These are phyloP conservation scores for Vinca major DNA, from an alignment of 305 asterid species.

Conservation along the genomic window DNA sequence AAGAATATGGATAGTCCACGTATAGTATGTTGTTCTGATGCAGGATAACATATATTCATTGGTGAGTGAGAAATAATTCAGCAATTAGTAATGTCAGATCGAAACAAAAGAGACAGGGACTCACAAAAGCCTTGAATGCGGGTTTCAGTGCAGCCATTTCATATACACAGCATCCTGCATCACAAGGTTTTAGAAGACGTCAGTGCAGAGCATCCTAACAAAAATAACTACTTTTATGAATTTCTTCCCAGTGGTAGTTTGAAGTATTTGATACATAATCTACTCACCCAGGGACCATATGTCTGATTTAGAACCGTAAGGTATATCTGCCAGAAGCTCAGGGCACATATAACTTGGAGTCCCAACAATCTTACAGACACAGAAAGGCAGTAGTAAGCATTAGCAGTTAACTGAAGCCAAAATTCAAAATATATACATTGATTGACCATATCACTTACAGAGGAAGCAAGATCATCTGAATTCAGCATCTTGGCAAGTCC, in stretches of 20 bases:
- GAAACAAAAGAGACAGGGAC: conserved; percentile 15
- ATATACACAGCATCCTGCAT: conserved; percentile 85
- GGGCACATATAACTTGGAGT: conserved; percentile 99
- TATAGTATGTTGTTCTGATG: not conserved
- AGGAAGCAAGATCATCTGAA: conserved; percentile 84
- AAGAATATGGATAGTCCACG: not conserved
- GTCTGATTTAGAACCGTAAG: conserved; percentile 98
- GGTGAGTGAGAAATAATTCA: not conserved
- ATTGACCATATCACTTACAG: conserved; percentile 40
- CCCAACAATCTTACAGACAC: conserved; percentile 67
- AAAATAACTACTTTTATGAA: not conserved
- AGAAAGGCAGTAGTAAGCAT: conserved; percentile 15
- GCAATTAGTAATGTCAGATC: not conserved
- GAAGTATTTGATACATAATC: not conserved
- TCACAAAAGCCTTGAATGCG: conserved; percentile 94
- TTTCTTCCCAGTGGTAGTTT: not conserved
- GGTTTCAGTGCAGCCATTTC: conserved; percentile 90
- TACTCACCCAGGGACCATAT: conserved; percentile 89
- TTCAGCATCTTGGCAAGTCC: conserved; percentile 88
- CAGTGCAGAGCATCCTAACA: conserved; percentile 11
- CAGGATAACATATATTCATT: not conserved
- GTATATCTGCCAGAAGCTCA: conserved; percentile 94
- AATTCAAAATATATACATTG: conserved; percentile 1
- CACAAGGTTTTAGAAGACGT: conserved; percentile 16
- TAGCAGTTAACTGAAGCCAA: conserved; percentile 10